Conservation (phyloP, 495 filamentous ascomycete genomes). For the Podospora conica region DNA sequence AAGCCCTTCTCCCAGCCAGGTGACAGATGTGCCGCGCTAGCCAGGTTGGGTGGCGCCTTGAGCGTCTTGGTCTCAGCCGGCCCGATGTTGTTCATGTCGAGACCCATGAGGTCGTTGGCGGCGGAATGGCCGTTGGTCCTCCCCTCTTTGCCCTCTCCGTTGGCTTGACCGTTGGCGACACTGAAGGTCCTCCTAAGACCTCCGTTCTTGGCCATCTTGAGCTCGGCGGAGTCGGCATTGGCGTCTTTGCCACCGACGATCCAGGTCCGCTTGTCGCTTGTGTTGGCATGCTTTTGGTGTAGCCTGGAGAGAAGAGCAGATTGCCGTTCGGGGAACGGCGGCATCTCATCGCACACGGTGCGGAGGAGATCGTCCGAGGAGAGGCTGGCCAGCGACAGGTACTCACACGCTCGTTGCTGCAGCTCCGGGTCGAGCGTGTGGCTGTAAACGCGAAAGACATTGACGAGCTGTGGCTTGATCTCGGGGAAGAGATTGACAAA, state of each 20-base stretch:
- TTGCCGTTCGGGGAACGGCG: constrained; percentile 90
- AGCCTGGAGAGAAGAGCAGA: constrained; percentile 88
- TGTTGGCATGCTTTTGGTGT: constrained; percentile 85
- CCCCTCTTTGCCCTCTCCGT: constrained; percentile 54
- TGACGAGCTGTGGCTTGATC: constrained; percentile 90
- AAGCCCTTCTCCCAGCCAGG: constrained; percentile 94
- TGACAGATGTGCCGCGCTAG: constrained; percentile 84
- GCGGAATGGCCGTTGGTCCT: constrained; percentile 48
- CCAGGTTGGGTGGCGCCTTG: constrained; percentile 69
- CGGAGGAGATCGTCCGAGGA: constrained; percentile 88
- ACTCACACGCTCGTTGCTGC: constrained; percentile 95
- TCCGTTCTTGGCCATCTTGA: constrained; percentile 73
- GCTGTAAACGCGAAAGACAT: constrained; percentile 86
- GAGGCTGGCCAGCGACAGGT: constrained; percentile 77
- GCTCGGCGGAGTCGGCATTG: constrained; percentile 72
- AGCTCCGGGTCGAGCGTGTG: constrained; percentile 92
- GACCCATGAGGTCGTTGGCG: constrained; percentile 64
- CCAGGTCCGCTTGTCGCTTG: constrained; percentile 93
- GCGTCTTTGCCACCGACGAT: constrained; percentile 91
- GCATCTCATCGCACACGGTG: constrained; percentile 98
- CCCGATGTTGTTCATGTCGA: constrained; percentile 63
- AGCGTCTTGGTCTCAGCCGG: constrained; percentile 50
- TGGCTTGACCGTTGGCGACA: constrained; percentile 49
- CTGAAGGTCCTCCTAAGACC: constrained; percentile 83
- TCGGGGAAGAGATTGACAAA: constrained; percentile 98